Conservation (phyloP, 2,329 filamentous ascomycete genomes). For the Bipolaris cookei region DNA sequence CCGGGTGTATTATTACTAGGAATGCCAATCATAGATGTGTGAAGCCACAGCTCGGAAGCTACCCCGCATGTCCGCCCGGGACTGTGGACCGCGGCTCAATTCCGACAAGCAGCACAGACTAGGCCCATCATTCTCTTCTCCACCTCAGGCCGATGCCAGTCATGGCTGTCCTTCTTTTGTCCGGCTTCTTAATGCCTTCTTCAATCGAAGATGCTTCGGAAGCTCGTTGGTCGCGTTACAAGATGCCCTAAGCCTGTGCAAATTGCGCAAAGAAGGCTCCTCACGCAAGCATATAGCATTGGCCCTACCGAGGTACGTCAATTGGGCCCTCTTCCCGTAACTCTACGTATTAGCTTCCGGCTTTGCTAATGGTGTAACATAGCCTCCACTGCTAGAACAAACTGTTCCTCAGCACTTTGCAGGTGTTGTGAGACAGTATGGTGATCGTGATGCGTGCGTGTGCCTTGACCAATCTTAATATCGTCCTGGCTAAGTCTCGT, state of each 20-base stretch:
- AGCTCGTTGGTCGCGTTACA: conserved; percentile 30
- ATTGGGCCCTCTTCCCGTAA: conserved; percentile 1
- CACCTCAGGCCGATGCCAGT: not conserved
- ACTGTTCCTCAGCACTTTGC: conserved; percentile 78
- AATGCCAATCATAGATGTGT: too few relatives aligned
- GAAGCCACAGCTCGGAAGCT: conserved; percentile 1
- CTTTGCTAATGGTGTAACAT: conserved; percentile 12
- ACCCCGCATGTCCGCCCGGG: conserved; percentile 11
- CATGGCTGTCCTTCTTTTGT: not conserved
- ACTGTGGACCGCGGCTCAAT: conserved; percentile 16
- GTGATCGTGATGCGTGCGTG: conserved; percentile 67
- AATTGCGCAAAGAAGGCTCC: conserved; percentile 32
- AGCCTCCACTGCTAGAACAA: conserved; percentile 70
- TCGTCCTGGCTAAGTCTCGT: conserved; percentile 7
- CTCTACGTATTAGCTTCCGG: not conserved
- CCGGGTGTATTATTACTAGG: not conserved
- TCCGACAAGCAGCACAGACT: conserved; percentile 9
- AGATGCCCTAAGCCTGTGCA: conserved; percentile 5
- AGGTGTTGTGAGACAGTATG: conserved; percentile 66
- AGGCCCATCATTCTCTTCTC: conserved; percentile 1
- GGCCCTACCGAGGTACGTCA: conserved; percentile 43
- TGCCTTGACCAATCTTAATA: too few relatives aligned
- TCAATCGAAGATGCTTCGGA: conserved; percentile 37
- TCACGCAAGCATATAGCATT: conserved; percentile 41
- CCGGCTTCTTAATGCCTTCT: conserved; percentile 20